These are phyloP conservation scores for Wickerhamomyces hampshirensis DNA, from an alignment of 805 yeast genomes.

Conservation along the genomic window DNA sequence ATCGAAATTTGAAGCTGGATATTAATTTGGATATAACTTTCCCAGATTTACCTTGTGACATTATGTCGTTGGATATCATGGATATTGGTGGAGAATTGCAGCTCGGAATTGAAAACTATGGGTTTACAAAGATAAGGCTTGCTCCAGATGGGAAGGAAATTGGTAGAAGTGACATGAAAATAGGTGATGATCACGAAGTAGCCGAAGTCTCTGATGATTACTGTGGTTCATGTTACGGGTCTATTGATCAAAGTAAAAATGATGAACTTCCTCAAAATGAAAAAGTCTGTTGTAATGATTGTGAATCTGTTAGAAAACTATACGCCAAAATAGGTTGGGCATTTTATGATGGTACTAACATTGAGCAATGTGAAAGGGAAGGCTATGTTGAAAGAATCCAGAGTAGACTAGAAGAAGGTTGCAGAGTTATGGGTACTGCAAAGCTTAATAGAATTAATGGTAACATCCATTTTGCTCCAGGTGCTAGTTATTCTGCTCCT, in stretches of 20 bases:
- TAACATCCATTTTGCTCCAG: conserved; percentile 94
- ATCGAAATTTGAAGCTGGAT: conserved; percentile 66
- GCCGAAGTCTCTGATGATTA: conserved; percentile 36
- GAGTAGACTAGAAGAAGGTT: conserved; percentile 72
- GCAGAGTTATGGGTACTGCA: conserved; percentile 78
- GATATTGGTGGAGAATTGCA: conserved; percentile 86
- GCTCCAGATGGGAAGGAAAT: conserved; percentile 47
- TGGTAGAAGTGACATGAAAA: conserved; percentile 34
- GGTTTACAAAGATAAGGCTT: conserved; percentile 67
- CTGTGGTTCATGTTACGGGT: conserved; percentile 93
- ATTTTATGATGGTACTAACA: conserved; percentile 80
- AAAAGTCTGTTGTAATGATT: conserved; percentile 73
- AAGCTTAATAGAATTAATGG: conserved; percentile 84
- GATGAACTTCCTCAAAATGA: conserved; percentile 32
- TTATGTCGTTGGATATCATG: conserved; percentile 77
- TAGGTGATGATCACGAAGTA: conserved; percentile 32
- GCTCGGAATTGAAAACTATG: conserved; percentile 62
- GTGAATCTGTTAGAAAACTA: conserved; percentile 76
- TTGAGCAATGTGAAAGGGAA: conserved; percentile 87
- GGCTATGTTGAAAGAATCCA: conserved; percentile 69
- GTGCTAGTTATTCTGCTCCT: conserved; percentile 57
- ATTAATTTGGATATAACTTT: conserved; percentile 80
- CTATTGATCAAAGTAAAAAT: conserved; percentile 53
- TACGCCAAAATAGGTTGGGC: conserved; percentile 81
- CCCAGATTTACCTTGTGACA: conserved; percentile 81